These are phyloP conservation scores for Helicostylum pulchrum DNA, from an alignment of 192 early-diverging fungal genomes.

Conservation along the genomic window DNA sequence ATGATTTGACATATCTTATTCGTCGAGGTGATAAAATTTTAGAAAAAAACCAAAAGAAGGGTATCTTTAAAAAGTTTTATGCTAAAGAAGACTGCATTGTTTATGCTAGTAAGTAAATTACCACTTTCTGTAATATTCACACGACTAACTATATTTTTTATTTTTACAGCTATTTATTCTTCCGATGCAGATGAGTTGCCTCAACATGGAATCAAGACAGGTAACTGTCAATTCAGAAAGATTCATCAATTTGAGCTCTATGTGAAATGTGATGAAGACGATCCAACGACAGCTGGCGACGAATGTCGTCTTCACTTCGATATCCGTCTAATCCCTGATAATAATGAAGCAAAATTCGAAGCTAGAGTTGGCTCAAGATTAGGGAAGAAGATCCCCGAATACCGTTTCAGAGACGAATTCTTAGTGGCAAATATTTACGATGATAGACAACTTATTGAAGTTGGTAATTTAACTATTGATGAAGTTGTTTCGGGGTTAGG, in stretches of 20 bases:
- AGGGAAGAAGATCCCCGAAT: background rate
- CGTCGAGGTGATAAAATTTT: background rate
- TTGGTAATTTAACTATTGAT: background rate
- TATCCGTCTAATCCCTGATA: background rate
- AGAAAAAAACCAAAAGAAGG: background rate
- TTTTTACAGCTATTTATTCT: background rate
- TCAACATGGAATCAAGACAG: background rate
- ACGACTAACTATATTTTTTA: background rate
- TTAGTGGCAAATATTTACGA: background rate
- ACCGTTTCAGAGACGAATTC: constrained; percentile 8
- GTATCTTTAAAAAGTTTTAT: constrained; percentile 11
- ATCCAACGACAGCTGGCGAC: background rate
- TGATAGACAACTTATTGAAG: too few relatives aligned
- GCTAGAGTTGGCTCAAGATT: background rate
- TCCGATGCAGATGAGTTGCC: background rate
- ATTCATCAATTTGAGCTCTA: constrained; percentile 15
- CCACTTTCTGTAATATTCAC: background rate
- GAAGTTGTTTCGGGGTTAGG: too few relatives aligned
- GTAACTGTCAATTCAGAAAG: background rate
- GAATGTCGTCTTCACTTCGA: background rate
- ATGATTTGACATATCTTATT: background rate
- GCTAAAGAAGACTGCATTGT: constrained; percentile 11
- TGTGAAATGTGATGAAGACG: background rate
- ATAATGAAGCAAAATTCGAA: background rate
- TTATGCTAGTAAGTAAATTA: constrained; percentile 13